Base-by-base conservation (phyloP, 1,284 basidiomycete species). In the Spongispora temasekensis region DNA sequence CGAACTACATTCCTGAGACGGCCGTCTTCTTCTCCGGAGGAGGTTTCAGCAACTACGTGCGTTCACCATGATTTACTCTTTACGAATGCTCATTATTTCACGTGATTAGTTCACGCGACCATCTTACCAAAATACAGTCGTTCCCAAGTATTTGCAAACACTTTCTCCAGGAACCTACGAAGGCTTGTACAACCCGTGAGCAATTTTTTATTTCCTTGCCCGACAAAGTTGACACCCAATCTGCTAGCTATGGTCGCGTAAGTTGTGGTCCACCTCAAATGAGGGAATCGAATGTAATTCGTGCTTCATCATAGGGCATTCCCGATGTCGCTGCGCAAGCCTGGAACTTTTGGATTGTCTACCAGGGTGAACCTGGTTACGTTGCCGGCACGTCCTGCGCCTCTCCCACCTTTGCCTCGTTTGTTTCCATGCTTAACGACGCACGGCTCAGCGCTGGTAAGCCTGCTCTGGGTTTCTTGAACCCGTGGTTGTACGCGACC, bases 271-370 rank as follows among this genome's bases (percentile, higher is more conserved):
- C 4, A 0, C 10, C 2, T 32, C 19, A 9, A 48, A 10, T 5
- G 23, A 1, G 23, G 31, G 17, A 17, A 48, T 48, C 1, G 83
- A 82, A 63, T 9, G 12, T 17, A 28, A 67, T 12, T 32, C 12
- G 9, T 7, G 6, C 32, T 7, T 5, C 8, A 4, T 23, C 7
- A 13, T 57, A 85, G 83, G 84, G 68, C 5, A 75, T 79, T 61
- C 88, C 88, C 2, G 89, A 90, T 58, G 83, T 90, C 10, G 76
- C 88, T 2, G 87, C 87, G 0, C 85, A 87, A 67, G 60, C 46
- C 6, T 5, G 2, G 37, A 19, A 59, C 23, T 68, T 68, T 31
- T 28, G 28, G 19, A 32, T 60, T 5, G 19, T 68, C 27, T 59
- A 67, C 25, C 57, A 59, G 50, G 68, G 68, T 3, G 2, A 50